phyloP scores from a whole-genome alignment of 2,329 filamentous ascomycete species.

The Aureobasidium melanogenum region DNA sequence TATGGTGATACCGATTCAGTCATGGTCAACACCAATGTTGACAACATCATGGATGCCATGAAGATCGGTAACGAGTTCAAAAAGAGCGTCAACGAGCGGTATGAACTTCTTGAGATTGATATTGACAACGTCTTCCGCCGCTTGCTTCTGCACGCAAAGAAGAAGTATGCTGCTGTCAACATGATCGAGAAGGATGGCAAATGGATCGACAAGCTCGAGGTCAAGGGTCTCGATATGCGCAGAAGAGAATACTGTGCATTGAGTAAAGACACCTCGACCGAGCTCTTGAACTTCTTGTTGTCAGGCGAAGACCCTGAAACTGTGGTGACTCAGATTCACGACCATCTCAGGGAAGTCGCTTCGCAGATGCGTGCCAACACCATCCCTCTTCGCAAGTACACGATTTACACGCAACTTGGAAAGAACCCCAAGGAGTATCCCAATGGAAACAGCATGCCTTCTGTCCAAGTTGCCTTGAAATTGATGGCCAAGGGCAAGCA shows the following conservation, averaged over 20 bases:
- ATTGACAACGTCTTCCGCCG: constrained; percentile 96
- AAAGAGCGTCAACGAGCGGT: constrained; percentile 85
- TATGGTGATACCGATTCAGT: constrained; percentile 99
- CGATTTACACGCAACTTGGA: constrained; percentile 94
- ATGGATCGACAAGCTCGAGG: constrained; percentile 88
- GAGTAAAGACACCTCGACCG: constrained; percentile 84
- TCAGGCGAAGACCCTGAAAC: constrained; percentile 87
- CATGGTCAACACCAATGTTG: constrained; percentile 99
- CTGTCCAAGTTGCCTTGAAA: constrained; percentile 87
- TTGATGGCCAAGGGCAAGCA: constrained; percentile 80
- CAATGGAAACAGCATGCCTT: constrained; percentile 89
- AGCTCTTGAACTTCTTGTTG: constrained; percentile 85
- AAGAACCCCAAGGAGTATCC: constrained; percentile 91
- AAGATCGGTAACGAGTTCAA: constrained; percentile 94
- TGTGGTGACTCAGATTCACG: constrained; percentile 82
- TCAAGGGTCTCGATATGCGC: constrained; percentile 97
- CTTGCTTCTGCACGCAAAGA: constrained; percentile 91
- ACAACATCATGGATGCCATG: constrained; percentile 82
- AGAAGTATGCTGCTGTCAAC: constrained; percentile 98
- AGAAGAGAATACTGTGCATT: constrained; percentile 92
- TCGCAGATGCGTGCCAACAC: constrained; percentile 74
- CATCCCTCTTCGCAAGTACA: constrained; percentile 78
- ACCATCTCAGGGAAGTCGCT: constrained; percentile 79
- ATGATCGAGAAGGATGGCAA: constrained; percentile 78
- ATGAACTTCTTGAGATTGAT: constrained; percentile 89